Evolutionary conservation across 2,329 filamentous ascomycete species (phyloP).

Genomic region (Aspergillus neoniger): DNA sequence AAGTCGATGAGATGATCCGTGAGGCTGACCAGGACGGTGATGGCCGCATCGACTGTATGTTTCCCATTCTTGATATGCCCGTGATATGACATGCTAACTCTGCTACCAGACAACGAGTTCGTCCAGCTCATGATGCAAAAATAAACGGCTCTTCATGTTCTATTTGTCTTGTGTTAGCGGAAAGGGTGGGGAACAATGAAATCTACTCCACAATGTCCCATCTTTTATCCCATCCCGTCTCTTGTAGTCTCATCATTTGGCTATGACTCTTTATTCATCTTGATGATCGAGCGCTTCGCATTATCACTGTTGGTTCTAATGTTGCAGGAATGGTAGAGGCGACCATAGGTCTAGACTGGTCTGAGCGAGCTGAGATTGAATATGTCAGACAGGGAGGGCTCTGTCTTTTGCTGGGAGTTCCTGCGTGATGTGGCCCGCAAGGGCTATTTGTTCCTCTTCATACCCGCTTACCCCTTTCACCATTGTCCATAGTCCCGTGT

Average conservation of each 20-base stretch:
- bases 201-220: slow-evolving; percentile 23
- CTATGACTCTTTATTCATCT: slow-evolving; percentile 21
- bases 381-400: not conserved
- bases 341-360: not conserved
- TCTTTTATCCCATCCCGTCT: slow-evolving; percentile 26
- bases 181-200: slow-evolving; percentile 29
- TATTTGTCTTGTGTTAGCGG: slow-evolving; percentile 35
- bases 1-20: slow-evolving; percentile 91
- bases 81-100: slow-evolving; percentile 27
- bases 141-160: slow-evolving; percentile 53
- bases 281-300: slow-evolving; percentile 16
- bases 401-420: not conserved
- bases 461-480: not conserved
- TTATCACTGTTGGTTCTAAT: slow-evolving; percentile 14
- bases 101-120: slow-evolving; percentile 76
- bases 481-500: slow-evolving; percentile 1
- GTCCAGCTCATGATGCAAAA: slow-evolving; percentile 97
- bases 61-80: not conserved
- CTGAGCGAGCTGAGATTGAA: not conserved
- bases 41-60: slow-evolving; percentile 82
- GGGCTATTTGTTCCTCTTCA: not conserved
- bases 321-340: slow-evolving; percentile 8
- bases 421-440: not conserved
- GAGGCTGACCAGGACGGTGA: slow-evolving; percentile 89
- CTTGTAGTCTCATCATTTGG: slow-evolving; percentile 32